Conservation (phyloP, 257 asterid genomes). For the Cordia subcordata region DNA sequence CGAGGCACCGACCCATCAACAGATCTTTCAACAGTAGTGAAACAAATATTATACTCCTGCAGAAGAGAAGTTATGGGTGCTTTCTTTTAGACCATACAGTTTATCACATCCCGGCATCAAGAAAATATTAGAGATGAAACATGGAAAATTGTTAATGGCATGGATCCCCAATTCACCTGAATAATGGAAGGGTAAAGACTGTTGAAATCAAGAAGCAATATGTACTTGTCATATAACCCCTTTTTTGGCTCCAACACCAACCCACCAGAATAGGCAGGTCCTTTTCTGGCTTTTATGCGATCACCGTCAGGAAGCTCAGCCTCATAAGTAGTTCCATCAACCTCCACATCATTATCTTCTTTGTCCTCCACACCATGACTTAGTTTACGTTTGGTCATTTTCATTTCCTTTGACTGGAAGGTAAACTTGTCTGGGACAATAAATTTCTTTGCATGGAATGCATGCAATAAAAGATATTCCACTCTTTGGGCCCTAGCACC, state of each 20-base stretch:
- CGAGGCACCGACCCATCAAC: constrained; percentile 57
- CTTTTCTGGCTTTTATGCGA: constrained; percentile 63
- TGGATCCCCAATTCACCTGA: constrained; percentile 53
- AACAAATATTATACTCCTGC: constrained; percentile 96
- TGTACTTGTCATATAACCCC: constrained; percentile 91
- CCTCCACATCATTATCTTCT: constrained; percentile 36
- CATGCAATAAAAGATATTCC: constrained; percentile 85
- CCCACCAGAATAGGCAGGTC: constrained; percentile 93
- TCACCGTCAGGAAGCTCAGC: constrained; percentile 44
- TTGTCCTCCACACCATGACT: constrained; percentile 43
- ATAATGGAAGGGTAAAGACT: constrained; percentile 99
- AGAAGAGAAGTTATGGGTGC: constrained; percentile 10
- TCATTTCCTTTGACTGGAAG: constrained; percentile 52
- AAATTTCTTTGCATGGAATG: constrained; percentile 89
- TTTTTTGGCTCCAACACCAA: constrained; percentile 95
- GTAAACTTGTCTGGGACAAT: constrained; percentile 85
- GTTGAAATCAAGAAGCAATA: constrained; percentile 93
- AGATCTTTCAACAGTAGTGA: constrained; percentile 87
- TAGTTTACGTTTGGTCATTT: constrained; percentile 55
- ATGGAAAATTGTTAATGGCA: constrained; percentile 6
- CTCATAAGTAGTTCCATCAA: constrained; percentile 43
- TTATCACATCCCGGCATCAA: background rate
- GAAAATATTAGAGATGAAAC: background rate
- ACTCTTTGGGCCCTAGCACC: constrained; percentile 99
- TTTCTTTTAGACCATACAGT: background rate